Evolutionary conservation across 2,329 filamentous ascomycete genomes (phyloP).

Genomic region (Microcyclosporella mali): DNA sequence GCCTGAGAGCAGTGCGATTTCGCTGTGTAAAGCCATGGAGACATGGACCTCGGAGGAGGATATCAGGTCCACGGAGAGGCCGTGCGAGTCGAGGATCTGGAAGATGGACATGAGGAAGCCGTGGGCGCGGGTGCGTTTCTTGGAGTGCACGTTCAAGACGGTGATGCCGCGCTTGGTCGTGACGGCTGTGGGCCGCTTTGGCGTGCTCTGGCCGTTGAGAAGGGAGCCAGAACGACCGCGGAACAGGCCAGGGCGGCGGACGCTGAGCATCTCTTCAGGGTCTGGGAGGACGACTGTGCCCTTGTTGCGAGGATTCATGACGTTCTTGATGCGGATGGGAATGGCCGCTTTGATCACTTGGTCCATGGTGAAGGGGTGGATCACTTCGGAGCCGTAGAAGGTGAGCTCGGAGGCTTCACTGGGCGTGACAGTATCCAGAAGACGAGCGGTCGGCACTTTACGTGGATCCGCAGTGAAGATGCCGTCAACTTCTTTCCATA

Average conservation of each 20-base stretch:
- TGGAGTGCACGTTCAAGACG: slow-evolving; percentile 96
- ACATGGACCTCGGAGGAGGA: slow-evolving; percentile 96
- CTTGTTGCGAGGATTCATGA: slow-evolving; percentile 73
- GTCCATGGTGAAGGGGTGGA: slow-evolving; percentile 98
- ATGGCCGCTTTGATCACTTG: slow-evolving; percentile 74
- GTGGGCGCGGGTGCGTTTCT: slow-evolving; percentile 92
- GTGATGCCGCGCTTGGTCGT: slow-evolving; percentile 97
- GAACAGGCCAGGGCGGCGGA: slow-evolving; percentile 46
- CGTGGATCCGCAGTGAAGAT: slow-evolving; percentile 83
- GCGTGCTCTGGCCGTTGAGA: slow-evolving; percentile 35
- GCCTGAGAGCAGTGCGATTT: slow-evolving; percentile 50
- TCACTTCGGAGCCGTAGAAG: slow-evolving; percentile 71
- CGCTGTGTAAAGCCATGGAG: slow-evolving; percentile 89
- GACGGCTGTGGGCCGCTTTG: slow-evolving; percentile 57
- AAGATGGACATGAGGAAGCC: slow-evolving; percentile 95
- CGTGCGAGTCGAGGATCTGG: slow-evolving; percentile 76
- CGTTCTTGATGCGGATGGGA: slow-evolving; percentile 84
- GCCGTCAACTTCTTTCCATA: slow-evolving; percentile 98
- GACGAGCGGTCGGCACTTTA: slow-evolving; percentile 84
- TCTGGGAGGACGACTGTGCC: slow-evolving; percentile 83
- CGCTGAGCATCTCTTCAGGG: slow-evolving; percentile 48
- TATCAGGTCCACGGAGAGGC: slow-evolving; percentile 90
- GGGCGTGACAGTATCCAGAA: slow-evolving; percentile 84
- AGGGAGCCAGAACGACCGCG: slow-evolving; percentile 41
- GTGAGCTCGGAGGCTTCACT: slow-evolving; percentile 94